These are phyloP conservation scores for Nicotiana benthamiana DNA, from an alignment of 257 asterid genomes.

Conservation along the genomic window DNA sequence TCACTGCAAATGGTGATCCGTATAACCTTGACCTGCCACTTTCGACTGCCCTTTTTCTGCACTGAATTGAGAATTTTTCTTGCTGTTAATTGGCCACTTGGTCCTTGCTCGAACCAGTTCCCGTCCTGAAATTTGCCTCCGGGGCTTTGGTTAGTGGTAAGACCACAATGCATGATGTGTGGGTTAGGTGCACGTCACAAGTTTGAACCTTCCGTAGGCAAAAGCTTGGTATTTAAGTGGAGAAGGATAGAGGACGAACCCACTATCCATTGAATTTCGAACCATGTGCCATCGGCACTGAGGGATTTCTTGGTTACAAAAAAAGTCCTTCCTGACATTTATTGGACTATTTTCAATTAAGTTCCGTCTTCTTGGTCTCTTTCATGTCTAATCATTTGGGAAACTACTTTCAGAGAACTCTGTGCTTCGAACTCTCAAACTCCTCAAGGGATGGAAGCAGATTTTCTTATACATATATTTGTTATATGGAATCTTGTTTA, in stretches of 20 bases:
- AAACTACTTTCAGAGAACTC: neutral
- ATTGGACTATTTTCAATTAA: neutral
- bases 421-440: neutral
- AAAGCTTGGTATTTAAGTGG: neutral
- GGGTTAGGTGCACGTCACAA: neutral
- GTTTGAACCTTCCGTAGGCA: neutral
- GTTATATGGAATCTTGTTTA: neutral
- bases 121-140: neutral
- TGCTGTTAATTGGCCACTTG: conserved; percentile 4
- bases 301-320: neutral
- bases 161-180: neutral
- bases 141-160: neutral
- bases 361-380: neutral
- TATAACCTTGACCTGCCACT: neutral
- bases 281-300: neutral
- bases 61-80: neutral
- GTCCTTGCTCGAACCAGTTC: neutral
- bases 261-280: neutral
- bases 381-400: neutral
- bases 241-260: neutral
- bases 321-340: neutral
- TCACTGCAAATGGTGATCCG: neutral
- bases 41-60: neutral
- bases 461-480: neutral
- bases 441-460: neutral